Evolutionary conservation across 2,329 filamentous ascomycete species (phyloP), one percentile per base, ranked within the genome.

Genomic region (Xylariaceae sp.): DNA sequence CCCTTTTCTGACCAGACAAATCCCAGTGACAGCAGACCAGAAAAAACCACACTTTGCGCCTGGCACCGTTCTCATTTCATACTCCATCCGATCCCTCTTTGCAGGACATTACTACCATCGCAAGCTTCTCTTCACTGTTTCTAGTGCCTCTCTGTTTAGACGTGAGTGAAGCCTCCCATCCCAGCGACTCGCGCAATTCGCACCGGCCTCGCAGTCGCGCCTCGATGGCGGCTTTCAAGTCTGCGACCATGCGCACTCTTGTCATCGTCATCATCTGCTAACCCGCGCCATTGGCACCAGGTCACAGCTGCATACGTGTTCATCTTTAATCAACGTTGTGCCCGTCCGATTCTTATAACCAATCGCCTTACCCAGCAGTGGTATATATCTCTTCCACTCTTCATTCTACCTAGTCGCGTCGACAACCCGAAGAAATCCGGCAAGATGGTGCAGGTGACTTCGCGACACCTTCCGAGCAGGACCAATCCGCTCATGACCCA

Each of bases 401-500:
- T 63, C 11, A 60, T 58, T 64, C 51, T 30, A 30, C 23, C 23
- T 44, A 55, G 66, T 67, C 67, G 67, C 64, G 62, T 64, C 60
- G 37, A 49, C 44, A 55, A 39, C 13, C 35, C 49, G 47, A 59
- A 30, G 48, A 57, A 11, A 60, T 58, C 57, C 39, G 35, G 23
- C 66, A 70, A 71, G 59, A 80, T 79, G 76, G 72, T 30, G 23
- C 23, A 30, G 23, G 23, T 71, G 45, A 64, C 69, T 51, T 67
- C 71, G 15, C 70, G 83, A 72, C 74, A 72, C 52, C 77, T 90
- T 64, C 88, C 88, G 39, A 75, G 77, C 67, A 78, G 78, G 75
- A 79, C 81, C 71, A 90, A 90, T 73, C 86, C 83, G 64, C 78
- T 89, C 63, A 82, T 90, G 74, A 79, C 82, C 30, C 82, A 86